phyloP scores from a whole-genome alignment of 106 monocot species.

The Xerophyta viscosa region DNA sequence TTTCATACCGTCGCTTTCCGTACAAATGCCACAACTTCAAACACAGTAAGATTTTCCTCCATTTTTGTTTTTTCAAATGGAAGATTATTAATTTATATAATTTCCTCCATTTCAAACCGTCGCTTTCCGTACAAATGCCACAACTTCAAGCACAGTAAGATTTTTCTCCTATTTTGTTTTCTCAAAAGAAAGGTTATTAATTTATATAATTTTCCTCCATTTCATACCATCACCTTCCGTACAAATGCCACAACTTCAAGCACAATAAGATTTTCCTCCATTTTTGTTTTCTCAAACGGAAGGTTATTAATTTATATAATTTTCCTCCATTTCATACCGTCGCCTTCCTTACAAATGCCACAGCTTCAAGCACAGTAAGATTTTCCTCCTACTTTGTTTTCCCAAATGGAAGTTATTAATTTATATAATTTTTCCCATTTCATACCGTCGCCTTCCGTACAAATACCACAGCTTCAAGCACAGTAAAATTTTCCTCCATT shows the following conservation, averaged over 20 bases:
- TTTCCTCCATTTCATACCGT: conserved; percentile 72
- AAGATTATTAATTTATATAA: no score
- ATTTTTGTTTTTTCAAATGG: background rate
- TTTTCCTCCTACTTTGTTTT: background rate
- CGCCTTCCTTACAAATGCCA: conserved; percentile 44
- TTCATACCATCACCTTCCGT: conserved; percentile 49
- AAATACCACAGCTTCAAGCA: conserved; percentile 52
- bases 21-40: conserved; percentile 57
- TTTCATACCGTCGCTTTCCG: conserved; percentile 47
- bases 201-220: no score
- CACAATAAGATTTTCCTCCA: conserved; percentile 28
- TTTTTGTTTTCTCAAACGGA: background rate
- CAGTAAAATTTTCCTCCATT: conserved; percentile 23
- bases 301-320: no score
- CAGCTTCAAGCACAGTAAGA: conserved; percentile 56
- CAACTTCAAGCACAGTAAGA: conserved; percentile 56
- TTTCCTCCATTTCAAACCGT: conserved; percentile 73
- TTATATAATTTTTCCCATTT: no score
- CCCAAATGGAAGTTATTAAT: no score
- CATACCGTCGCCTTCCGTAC: conserved; percentile 43
- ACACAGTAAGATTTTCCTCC: conserved; percentile 27
- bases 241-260: conserved; percentile 57
- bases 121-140: conserved; percentile 44
- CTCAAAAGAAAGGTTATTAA: no score
- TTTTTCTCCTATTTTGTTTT: background rate